Evolutionary conservation across 1,139 yeast species (phyloP), one percentile per base, ranked within the genome.

Genomic region (Pichia sp.): DNA sequence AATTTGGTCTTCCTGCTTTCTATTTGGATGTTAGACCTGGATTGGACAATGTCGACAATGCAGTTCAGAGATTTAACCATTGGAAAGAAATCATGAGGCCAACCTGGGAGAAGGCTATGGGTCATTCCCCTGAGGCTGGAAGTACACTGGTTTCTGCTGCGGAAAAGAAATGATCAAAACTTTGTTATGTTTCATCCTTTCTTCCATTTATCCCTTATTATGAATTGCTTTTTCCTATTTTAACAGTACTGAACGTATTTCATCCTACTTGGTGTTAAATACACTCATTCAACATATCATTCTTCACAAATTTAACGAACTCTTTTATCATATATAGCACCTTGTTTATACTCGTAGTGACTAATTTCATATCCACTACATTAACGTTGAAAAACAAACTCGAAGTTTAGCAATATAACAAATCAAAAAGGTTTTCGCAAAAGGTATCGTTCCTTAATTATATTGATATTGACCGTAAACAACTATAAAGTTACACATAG

Each of bases 1-100:
- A 84, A 62, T 82, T 87, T 42, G 96, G 96, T 10, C 80, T 85
- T 82, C 98, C 99, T 8, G 79, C 96, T 0, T 95, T 93, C 69
- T 84, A 83, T 70, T 78, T 95, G 63, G 99, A 93, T 70, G 96
- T 96, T 26, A 81, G 99, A 61, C 99, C 99, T 0, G 99, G 97
- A 1, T 75, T 92, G 61, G 99, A 95, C 69, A 76, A 76, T 57
- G 67, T 82, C 1, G 72, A 74, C 0, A 85, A 78, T 63, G 89
- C 85, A 4, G 66, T 71, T 51, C 98, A 90, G 69, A 77, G 98
- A 59, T 50, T 64, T 19, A 56, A 54, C 16, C 69, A 63, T 50
- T 70, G 72, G 72, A 52, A 56, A 29, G 30, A 51, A 8, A 65
- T 59, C 31, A 60, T 63, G 41, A 63, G 64, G 52, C 72, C 72